phyloP scores from a whole-genome alignment of 1,139 yeast species.

The Protomyces lactucae-debilis region DNA sequence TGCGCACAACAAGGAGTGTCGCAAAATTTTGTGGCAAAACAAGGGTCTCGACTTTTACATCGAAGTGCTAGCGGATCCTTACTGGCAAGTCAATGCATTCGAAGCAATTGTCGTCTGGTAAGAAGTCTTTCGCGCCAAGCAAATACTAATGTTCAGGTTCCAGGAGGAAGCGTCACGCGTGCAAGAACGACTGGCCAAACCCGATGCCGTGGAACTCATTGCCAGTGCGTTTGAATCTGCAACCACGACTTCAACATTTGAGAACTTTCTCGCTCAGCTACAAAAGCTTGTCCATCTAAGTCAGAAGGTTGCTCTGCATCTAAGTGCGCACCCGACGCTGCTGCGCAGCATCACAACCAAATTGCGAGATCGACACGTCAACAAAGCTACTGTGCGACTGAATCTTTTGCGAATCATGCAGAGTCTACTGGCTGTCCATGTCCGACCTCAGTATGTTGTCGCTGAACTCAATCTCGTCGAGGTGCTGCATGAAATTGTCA shows the following conservation, averaged over 20 bases:
- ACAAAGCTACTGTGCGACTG: conserved; percentile 33
- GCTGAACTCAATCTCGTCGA: conserved; percentile 25
- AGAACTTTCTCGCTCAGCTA: conserved; percentile 35
- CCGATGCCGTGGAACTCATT: conserved; percentile 31
- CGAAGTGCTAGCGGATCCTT: conserved; percentile 52
- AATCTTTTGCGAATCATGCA: conserved; percentile 33
- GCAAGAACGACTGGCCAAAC: conserved; percentile 33
- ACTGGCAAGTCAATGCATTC: conserved; percentile 66
- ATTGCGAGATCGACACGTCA: conserved; percentile 31
- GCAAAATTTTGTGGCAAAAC: conserved; percentile 43
- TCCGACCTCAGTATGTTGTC: neutral
- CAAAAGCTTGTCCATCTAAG: conserved; percentile 33
- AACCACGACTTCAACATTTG: conserved; percentile 32
- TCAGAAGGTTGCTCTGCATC: conserved; percentile 26
- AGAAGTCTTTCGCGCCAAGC: neutral
- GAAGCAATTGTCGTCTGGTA: conserved; percentile 49
- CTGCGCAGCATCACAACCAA: conserved; percentile 30
- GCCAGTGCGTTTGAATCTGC: conserved; percentile 33
- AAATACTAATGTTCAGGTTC: conserved; percentile 16
- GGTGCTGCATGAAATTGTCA: conserved; percentile 18
- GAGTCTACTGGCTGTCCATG: conserved; percentile 30
- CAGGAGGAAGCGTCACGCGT: conserved; percentile 38
- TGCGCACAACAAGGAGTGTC: conserved; percentile 47
- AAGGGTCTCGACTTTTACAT: conserved; percentile 49
- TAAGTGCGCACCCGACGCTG: conserved; percentile 29